These are phyloP conservation scores for Trametes versicolor DNA, from an alignment of 1,284 basidiomycete genomes.

Conservation along the genomic window DNA sequence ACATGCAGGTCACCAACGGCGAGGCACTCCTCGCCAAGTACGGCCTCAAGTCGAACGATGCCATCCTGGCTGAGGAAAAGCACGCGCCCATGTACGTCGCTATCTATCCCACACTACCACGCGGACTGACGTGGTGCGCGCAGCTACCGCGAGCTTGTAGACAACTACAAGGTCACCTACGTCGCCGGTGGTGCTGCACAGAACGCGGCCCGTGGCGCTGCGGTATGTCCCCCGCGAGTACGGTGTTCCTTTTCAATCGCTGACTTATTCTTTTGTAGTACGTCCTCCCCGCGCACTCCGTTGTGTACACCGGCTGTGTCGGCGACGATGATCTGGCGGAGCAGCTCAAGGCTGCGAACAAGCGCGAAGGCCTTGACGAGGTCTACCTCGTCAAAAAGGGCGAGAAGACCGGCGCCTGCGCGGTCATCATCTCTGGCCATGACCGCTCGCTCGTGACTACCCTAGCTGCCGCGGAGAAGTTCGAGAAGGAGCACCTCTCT, in stretches of 20 bases:
- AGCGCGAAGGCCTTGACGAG: conserved; percentile 90
- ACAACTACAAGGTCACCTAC: conserved; percentile 85
- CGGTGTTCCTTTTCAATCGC: neutral
- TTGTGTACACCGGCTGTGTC: conserved; percentile 96
- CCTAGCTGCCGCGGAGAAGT: conserved; percentile 91
- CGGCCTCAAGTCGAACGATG: conserved; percentile 93
- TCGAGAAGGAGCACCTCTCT: conserved; percentile 82
- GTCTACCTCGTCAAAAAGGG: conserved; percentile 91
- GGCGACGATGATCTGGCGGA: conserved; percentile 93
- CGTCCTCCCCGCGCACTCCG: conserved; percentile 87
- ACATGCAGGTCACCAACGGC: conserved; percentile 88
- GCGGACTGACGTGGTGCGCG: conserved; percentile 6
- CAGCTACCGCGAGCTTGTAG: conserved; percentile 91
- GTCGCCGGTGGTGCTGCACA: conserved; percentile 98
- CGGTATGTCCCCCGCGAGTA: conserved; percentile 66
- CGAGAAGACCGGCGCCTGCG: conserved; percentile 95
- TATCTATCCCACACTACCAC: neutral
- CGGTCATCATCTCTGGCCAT: conserved; percentile 95
- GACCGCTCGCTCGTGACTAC: conserved; percentile 93
- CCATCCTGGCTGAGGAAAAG: conserved; percentile 93
- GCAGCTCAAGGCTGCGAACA: conserved; percentile 93
- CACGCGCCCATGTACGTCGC: conserved; percentile 81
- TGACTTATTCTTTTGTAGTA: conserved; percentile 64
- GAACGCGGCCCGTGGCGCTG: conserved; percentile 95
- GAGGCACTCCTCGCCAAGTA: conserved; percentile 93